phyloP scores from a whole-genome alignment of 2,329 filamentous ascomycete genomes.

The Calonectria ilicicola region DNA sequence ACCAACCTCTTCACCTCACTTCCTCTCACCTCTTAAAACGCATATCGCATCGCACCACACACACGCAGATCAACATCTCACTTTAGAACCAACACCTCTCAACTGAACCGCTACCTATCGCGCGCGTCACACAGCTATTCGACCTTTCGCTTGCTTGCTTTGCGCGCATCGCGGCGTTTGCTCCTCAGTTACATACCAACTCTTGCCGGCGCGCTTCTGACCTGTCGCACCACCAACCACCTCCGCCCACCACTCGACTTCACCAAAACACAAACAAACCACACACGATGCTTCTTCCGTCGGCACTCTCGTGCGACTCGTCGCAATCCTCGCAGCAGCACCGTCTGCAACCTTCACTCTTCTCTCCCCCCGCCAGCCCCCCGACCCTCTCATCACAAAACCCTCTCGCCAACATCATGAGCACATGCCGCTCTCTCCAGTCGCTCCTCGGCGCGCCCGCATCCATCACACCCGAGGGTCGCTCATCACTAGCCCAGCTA shows the following conservation, averaged over 20 bases:
- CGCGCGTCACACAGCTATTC: neutral
- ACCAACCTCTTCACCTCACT: neutral
- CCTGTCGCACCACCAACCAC: slow-evolving; percentile 39
- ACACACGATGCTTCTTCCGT: slow-evolving; percentile 68
- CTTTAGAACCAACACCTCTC: neutral
- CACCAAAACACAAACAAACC: slow-evolving; percentile 3
- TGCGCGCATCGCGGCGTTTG: slow-evolving; percentile 32
- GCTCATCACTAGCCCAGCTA: slow-evolving; percentile 51
- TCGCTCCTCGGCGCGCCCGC: slow-evolving; percentile 62
- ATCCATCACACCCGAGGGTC: slow-evolving; percentile 51
- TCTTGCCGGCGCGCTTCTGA: slow-evolving; percentile 23
- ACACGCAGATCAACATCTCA: neutral
- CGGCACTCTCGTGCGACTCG: slow-evolving; percentile 68
- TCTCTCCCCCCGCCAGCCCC: slow-evolving; percentile 70
- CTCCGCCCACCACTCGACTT: neutral
- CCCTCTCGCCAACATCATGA: slow-evolving; percentile 67
- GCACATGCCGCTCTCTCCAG: slow-evolving; percentile 71
- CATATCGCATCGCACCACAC: neutral
- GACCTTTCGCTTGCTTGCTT: slow-evolving; percentile 15
- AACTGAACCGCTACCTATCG: neutral
- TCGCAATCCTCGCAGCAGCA: slow-evolving; percentile 56
- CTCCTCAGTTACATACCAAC: slow-evolving; percentile 16
- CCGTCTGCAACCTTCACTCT: slow-evolving; percentile 64
- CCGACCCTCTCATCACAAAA: slow-evolving; percentile 59
- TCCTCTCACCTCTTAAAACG: neutral